These are phyloP conservation scores for Pinguiococcus pyrenoidosus DNA, from an alignment of 108 stramenopile genomes.

Conservation along the genomic window DNA sequence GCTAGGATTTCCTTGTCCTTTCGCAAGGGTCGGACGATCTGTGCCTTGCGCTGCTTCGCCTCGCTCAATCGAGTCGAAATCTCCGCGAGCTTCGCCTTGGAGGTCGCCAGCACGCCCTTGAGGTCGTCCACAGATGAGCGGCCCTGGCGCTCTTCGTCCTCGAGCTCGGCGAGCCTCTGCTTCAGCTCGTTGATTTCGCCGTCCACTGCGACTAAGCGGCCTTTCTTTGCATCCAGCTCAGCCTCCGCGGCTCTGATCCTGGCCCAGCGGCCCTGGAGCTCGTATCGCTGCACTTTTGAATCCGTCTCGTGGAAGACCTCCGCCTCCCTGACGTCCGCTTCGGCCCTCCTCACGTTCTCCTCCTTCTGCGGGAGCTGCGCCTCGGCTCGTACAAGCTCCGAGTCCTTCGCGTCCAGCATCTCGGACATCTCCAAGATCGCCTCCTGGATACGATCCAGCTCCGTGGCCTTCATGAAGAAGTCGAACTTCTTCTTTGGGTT, in stretches of 20 bases:
- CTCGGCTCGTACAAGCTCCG: not conserved
- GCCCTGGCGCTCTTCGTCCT: not conserved
- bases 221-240: no score
- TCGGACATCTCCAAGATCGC: not conserved
- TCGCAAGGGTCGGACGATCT: no score
- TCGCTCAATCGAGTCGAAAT: no score
- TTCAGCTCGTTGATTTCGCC: not conserved
- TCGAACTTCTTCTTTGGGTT: constrained; percentile 72
- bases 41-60: no score
- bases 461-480: constrained; percentile 91
- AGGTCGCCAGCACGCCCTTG: no score
- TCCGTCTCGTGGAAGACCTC: not conserved
- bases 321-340: not conserved
- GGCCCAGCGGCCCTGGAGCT: not conserved
- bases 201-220: no score
- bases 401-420: not conserved
- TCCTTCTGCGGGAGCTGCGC: not conserved
- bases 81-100: no score
- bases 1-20: no score
- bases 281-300: not conserved
- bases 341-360: not conserved
- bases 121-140: no score
- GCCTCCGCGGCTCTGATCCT: not conserved
- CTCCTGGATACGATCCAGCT: constrained; percentile 58
- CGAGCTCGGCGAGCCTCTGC: not conserved